Base-by-base conservation (phyloP, 176 grass and related monocot genomes). In the Eleusine coracana region DNA sequence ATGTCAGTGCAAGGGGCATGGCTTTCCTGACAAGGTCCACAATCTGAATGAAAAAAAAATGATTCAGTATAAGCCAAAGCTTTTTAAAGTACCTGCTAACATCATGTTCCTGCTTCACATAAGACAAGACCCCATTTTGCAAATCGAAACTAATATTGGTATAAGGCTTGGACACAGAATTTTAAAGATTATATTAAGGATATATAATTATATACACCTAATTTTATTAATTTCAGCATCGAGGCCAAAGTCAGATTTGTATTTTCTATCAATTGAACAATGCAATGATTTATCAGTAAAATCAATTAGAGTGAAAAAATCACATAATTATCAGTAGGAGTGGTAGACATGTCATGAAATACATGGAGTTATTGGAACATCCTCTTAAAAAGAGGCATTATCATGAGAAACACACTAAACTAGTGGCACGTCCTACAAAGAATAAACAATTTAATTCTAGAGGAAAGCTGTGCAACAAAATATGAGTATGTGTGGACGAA, bases 11-110 rank as follows among this genome's bases (percentile, higher is more conserved):
- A 50, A 99, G 91, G 15, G 91, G 93, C 50, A 99, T 92, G 16
- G 87, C 91, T 81, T 76, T 92, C 70, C 97, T 87, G 44, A 99
- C 93, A 49, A 93, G 91, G 79, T 99, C 97, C 39, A 94, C 91
- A 61, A 99, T 92, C 97, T 99, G 46, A 46, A 83, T 12, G 45
- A 40, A 78, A 78, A 7, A 68, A 45, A 41, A 56, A 44, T 37
- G 6, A 59, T 62, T 84, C 36, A 84, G 70, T 74, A 10, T 50
- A 14, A 10, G 41, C 15, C 38, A 73, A 62, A 18, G 31, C 17
- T 56, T 56, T 55, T 3, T 34, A 2, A 84, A 75, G 31, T 80
- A 69, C 20, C 36, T 77, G 21, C 10, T 71, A 72, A 45, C 52
- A 49, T n/a, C n/a, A 74, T 74, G 5, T 37, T 27, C 38, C 54